phyloP scores from a whole-genome alignment of 192 early-diverging fungal species.

The Mortierella claussenii region DNA sequence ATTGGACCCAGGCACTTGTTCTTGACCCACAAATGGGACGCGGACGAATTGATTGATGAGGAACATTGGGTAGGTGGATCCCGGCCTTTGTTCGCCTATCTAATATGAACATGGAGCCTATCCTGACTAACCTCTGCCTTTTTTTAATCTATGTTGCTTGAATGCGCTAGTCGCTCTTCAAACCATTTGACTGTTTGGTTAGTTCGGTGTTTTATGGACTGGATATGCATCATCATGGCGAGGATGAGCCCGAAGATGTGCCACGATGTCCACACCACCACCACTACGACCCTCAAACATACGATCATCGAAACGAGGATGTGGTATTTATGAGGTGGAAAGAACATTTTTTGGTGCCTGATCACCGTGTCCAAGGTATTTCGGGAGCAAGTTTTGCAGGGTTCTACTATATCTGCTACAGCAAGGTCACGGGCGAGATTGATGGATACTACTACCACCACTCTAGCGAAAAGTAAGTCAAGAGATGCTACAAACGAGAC shows the following conservation, averaged over 20 bases:
- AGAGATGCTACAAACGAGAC: not conserved
- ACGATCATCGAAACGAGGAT: slow-evolving; percentile 60
- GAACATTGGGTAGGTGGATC: slow-evolving; percentile 74
- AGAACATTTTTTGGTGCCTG: slow-evolving; percentile 91
- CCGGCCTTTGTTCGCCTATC: not conserved
- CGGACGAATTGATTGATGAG: slow-evolving; percentile 76
- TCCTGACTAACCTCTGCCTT: not conserved
- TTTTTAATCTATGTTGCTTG: not conserved
- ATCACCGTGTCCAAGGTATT: slow-evolving; percentile 79
- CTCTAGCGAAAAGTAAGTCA: slow-evolving; percentile 62
- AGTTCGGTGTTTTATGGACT: slow-evolving; percentile 27
- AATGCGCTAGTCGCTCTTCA: slow-evolving; percentile 54
- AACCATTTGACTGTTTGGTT: slow-evolving; percentile 54
- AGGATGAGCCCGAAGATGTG: not conserved
- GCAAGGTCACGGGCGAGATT: slow-evolving; percentile 66
- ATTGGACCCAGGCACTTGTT: slow-evolving; percentile 83
- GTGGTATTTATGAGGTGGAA: slow-evolving; percentile 94
- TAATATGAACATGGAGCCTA: not conserved
- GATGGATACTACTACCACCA: slow-evolving; percentile 75
- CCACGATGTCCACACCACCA: slow-evolving; percentile 17
- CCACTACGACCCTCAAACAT: slow-evolving; percentile 54
- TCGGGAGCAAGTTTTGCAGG: slow-evolving; percentile 90
- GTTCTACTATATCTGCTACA: slow-evolving; percentile 88
- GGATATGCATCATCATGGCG: slow-evolving; percentile 8
- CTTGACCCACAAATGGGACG: slow-evolving; percentile 87